A percentile compares a stretch with the other conserved stretches of the same genome.
Evolutionary conservation across 805 yeast genomes (phyloP).

Genomic region (Cyberlindnera bimundalis): DNA sequence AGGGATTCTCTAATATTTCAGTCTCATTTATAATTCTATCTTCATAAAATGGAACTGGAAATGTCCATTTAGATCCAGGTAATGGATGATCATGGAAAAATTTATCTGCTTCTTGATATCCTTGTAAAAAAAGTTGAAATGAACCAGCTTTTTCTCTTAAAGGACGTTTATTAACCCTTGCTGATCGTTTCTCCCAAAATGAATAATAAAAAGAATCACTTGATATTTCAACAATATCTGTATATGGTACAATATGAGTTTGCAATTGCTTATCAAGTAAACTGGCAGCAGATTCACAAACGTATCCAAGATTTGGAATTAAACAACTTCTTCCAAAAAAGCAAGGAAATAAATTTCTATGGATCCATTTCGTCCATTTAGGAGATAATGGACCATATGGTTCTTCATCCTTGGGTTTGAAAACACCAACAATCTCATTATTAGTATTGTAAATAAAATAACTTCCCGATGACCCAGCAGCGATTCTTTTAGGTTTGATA

Average conservation of each 20-base stretch:
- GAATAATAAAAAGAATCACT: constrained; percentile 41
- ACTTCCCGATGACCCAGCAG: constrained; percentile 69
- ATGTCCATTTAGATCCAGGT: constrained; percentile 39
- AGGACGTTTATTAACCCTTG: constrained; percentile 25
- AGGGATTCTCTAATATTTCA: neutral
- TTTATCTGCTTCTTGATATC: constrained; percentile 56
- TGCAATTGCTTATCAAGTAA: constrained; percentile 58
- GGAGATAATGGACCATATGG: constrained; percentile 78
- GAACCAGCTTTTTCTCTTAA: constrained; percentile 57
- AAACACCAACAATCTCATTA: constrained; percentile 49
- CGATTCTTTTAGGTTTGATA: constrained; percentile 48
- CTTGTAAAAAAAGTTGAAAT: constrained; percentile 58
- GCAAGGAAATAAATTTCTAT: constrained; percentile 71
- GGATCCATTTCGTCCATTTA: constrained; percentile 78
- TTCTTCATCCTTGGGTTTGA: constrained; percentile 78
- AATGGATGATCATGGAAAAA: constrained; percentile 56
- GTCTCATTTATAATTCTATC: neutral
- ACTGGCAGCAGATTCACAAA: constrained; percentile 70
- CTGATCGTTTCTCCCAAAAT: constrained; percentile 38
- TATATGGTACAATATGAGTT: constrained; percentile 60
- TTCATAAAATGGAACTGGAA: constrained; percentile 12
- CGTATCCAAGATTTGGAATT: constrained; percentile 69
- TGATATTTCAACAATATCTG: constrained; percentile 45
- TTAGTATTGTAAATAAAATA: constrained; percentile 48
- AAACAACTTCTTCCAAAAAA: constrained; percentile 72